Conservation (phyloP, 2,329 filamentous ascomycete species). For the Bisporella sp. region DNA sequence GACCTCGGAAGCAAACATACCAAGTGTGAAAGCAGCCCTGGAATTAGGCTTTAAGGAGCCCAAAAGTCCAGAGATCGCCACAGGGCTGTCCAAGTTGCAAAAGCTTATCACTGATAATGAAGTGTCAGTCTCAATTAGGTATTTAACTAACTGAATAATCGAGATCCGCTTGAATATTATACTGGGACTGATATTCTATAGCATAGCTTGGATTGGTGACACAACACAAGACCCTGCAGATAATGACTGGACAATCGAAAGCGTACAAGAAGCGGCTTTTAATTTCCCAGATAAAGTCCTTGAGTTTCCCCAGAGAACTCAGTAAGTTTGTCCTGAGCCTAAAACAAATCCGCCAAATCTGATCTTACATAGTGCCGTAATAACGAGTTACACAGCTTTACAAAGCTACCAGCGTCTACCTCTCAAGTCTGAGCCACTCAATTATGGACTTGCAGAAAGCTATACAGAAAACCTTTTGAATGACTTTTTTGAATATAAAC, state of each 20-base stretch:
- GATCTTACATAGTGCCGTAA: neutral
- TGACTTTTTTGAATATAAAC: neutral
- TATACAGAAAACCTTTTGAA: neutral
- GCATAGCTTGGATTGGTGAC: conserved; percentile 23
- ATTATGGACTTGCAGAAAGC: neutral
- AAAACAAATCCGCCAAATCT: neutral
- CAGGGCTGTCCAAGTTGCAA: neutral
- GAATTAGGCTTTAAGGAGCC: conserved; percentile 16
- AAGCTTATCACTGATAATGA: conserved; percentile 1
- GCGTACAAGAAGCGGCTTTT: conserved; percentile 17
- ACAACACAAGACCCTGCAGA: conserved; percentile 18
- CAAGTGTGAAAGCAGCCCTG: conserved; percentile 14
- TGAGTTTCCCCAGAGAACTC: conserved; percentile 17
- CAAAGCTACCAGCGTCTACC: neutral
- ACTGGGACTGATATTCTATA: conserved; percentile 5
- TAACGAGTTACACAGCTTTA: neutral
- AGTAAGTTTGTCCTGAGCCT: neutral
- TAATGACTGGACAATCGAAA: conserved; percentile 20
- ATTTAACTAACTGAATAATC: neutral
- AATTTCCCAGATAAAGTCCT: conserved; percentile 21
- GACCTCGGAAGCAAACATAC: conserved; percentile 15
- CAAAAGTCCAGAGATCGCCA: neutral
- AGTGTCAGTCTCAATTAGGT: no score
- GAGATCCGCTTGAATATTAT: conserved; percentile 3
- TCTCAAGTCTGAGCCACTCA: neutral